phyloP scores from a whole-genome alignment of 1,284 basidiomycete genomes.

The Paramarasmius palmivorus region DNA sequence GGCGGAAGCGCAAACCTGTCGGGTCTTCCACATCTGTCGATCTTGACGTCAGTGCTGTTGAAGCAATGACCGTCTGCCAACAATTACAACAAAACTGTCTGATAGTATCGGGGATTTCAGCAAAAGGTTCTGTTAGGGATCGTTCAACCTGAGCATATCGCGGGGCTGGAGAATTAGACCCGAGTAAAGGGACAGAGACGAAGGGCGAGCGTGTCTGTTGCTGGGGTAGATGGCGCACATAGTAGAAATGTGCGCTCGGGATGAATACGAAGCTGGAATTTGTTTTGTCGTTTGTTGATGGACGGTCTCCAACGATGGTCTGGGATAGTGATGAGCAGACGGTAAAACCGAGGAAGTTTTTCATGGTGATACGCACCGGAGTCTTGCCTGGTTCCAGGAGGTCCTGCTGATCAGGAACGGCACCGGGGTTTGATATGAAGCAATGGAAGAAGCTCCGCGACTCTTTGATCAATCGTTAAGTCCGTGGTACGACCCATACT shows the following conservation, averaged over 20 bases:
- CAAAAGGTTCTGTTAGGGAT: conserved; percentile 45
- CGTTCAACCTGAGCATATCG: conserved; percentile 46
- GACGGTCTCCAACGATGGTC: conserved; percentile 45
- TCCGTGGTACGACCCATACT: conserved; percentile 40
- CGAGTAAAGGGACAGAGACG: conserved; percentile 35
- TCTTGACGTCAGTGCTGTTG: conserved; percentile 45
- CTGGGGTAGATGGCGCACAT: conserved; percentile 48
- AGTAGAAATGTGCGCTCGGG: conserved; percentile 44
- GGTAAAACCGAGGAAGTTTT: background rate
- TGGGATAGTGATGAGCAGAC: conserved; percentile 19
- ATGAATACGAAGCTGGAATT: conserved; percentile 42
- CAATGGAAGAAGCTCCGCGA: conserved; percentile 40
- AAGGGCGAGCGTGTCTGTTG: conserved; percentile 44
- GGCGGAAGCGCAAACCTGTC: conserved; percentile 42
- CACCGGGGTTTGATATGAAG: conserved; percentile 39
- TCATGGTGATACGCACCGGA: conserved; percentile 28
- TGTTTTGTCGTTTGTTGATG: too few species aligned
- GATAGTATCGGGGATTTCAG: conserved; percentile 41
- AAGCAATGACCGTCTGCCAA: too few species aligned
- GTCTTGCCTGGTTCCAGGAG: conserved; percentile 51
- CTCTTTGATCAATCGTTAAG: conserved; percentile 45
- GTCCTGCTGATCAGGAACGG: conserved; percentile 46
- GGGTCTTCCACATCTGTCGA: too few species aligned
- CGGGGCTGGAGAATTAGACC: conserved; percentile 36
- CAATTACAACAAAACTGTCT: conserved; percentile 43